These are phyloP conservation scores for Microbotryum violaceum DNA, from an alignment of 1,284 basidiomycete species.

Conservation along the genomic window DNA sequence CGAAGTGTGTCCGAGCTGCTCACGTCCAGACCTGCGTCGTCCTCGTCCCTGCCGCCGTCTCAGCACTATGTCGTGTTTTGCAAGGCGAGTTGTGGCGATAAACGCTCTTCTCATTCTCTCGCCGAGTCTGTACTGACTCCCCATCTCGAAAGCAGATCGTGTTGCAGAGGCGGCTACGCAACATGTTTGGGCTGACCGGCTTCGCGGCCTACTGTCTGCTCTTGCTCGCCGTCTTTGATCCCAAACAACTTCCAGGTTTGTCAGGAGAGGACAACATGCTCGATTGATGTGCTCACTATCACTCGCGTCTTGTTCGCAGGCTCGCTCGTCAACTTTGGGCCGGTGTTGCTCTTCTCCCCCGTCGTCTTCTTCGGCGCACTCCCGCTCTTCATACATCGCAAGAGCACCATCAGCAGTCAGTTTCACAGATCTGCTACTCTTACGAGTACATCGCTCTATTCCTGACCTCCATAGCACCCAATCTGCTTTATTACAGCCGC, in stretches of 20 bases:
- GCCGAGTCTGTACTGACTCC: not conserved
- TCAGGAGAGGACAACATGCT: not conserved
- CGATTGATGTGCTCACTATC: not conserved
- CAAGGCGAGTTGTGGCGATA: constrained; percentile 8
- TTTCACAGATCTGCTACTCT: not conserved
- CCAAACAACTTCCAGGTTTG: constrained; percentile 15
- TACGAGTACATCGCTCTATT: not conserved
- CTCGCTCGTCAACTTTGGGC: constrained; percentile 19
- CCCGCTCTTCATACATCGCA: constrained; percentile 30
- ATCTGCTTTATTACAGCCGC: constrained; percentile 6
- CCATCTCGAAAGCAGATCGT: constrained; percentile 13
- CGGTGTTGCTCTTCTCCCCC: constrained; percentile 19
- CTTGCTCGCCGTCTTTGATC: constrained; percentile 16
- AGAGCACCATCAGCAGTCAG: constrained; percentile 30
- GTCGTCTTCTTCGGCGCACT: constrained; percentile 25
- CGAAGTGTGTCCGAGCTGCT: constrained; percentile 9
- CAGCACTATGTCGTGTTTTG: constrained; percentile 15
- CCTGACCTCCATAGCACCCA: not conserved
- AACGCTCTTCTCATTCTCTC: not conserved
- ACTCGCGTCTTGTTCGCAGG: not conserved
- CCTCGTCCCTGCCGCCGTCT: not conserved
- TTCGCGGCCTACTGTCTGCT: constrained; percentile 5
- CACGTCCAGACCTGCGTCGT: not conserved
- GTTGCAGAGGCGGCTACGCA: constrained; percentile 13
- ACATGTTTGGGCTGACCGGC: constrained; percentile 17